Evolutionary conservation across 176 grass and related monocot species (phyloP), one percentile per base, ranked within the genome.

Genomic region (Pontederia paniculata): DNA sequence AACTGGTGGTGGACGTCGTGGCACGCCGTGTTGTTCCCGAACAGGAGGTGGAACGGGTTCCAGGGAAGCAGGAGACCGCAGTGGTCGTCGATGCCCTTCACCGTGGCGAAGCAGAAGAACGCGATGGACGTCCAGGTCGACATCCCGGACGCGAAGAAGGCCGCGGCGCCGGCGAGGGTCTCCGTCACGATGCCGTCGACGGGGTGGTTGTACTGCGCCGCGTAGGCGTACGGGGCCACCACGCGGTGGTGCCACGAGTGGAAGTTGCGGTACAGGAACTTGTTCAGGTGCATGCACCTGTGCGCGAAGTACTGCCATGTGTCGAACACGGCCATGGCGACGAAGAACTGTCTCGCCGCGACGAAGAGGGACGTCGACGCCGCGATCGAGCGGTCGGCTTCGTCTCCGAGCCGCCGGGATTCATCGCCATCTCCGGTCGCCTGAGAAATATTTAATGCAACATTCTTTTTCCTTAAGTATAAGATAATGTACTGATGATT

Each of bases 211-310:
- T 88, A 88, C 75, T 82, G 78, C 58, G 84, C 78, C 42, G 78
- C 78, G 67, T 72, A 88, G 61, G 78, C 84, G 71, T 88, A 88
- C 0, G 84, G 83, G 6, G 83, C 83, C 0, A 49, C 68, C 31
- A 82, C 55, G 44, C 76, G 84, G 68, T 88, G 84, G 71, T 88
- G 84, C 84, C 84, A 69, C 71, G 84, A 88, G 67, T 82, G 78
- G 74, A 81, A 78, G 0, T 71, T 78, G 0, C 78, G 78, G 74
- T 81, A 87, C 60, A 81, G 21, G 74, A 51, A 75, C 10, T 23
- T 49, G 42, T 56, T 81, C 17, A 63, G 70, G 83, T 87, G 78
- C 83, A 87, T 81, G 9, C 53, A 68, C 12, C 83, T 45, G 78
- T 87, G 78, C 66, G 64, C 53, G 47, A 81, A 64, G 70, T 87